A percentile compares a stretch with the other conserved stretches of the same genome.
phyloP scores from a whole-genome alignment of 129 eudicot species.

The Saposhnikovia divaricata region DNA sequence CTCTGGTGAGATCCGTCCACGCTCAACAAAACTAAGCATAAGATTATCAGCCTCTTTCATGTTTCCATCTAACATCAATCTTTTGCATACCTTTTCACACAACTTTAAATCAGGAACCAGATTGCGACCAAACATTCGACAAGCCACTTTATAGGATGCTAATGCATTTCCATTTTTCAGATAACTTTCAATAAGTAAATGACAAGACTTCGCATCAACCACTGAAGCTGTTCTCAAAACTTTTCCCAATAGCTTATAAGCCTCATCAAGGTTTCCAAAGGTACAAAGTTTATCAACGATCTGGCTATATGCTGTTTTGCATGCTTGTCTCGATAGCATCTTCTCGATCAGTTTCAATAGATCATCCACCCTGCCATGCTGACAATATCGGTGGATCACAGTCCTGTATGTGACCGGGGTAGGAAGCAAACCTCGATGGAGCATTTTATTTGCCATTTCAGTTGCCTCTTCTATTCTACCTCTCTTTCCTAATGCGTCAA shows the following conservation, averaged over 20 bases:
- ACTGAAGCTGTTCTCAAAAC: conserved; percentile 64
- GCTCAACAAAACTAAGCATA: conserved; percentile 67
- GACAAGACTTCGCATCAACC: conserved; percentile 61
- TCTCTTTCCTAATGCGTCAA: conserved; percentile 58
- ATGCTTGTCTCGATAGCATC: conserved; percentile 44
- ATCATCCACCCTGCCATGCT: conserved; percentile 54
- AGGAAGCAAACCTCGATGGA: conserved; percentile 63
- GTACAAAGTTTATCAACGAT: conserved; percentile 71
- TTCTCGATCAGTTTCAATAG: conserved; percentile 47
- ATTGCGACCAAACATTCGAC: conserved; percentile 75
- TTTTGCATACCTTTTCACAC: conserved; percentile 62
- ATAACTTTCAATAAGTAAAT: conserved; percentile 54
- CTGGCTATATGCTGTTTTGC: conserved; percentile 54
- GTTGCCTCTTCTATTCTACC: conserved; percentile 65
- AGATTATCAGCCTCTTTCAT: conserved; percentile 65
- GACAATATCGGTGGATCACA: conserved; percentile 61
- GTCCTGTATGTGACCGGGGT: conserved; percentile 73
- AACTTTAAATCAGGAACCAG: conserved; percentile 65
- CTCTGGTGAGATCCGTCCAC: conserved; percentile 35
- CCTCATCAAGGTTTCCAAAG: conserved; percentile 60
- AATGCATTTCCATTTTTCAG: conserved; percentile 47
- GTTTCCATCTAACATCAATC: conserved; percentile 36
- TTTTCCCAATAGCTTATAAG: conserved; percentile 55
- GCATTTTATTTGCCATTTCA: conserved; percentile 67
- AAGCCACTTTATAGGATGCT: conserved; percentile 61